Base-by-base conservation (phyloP, 2,329 filamentous ascomycete species). In the Neofusicoccum kwambonambiense region DNA sequence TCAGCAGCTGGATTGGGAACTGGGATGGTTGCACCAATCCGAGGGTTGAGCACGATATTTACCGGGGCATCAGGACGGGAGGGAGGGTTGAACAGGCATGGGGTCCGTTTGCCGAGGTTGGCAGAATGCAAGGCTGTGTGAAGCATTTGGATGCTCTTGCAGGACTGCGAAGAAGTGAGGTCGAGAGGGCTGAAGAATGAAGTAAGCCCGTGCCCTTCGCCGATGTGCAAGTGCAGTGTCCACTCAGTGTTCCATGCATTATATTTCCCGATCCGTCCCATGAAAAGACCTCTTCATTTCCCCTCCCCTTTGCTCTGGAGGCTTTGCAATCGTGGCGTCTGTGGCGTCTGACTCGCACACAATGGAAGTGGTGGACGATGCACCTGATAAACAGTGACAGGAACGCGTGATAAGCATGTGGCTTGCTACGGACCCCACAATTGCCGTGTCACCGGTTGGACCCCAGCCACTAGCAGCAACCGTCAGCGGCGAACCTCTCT, bases 351-450 rank as follows among this genome's bases (percentile, higher is more conserved):
- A 57, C 9, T 57, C 37, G 37, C 9, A 6, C 12, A 31, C 4
- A 42, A 9, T 44, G n/a, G 31, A n/a, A 42, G 19, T 15, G 19
- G 37, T 12, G 52, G 31, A 57, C 37, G 42, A n/a, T 37, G 37
- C 52, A 57, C n/a, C 22, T n/a, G 52, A 57, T 35, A 57, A 31
- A 44, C 37, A 34, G 37, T 57, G 35, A 42, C 52, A 57, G 39
- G 54, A 45, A 45, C 54, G 41, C n/a, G 39, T 58, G 54, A 58
- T 45, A 58, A 58, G 54, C 54, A 58, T 42, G 54, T 58, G 54
- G 54, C 54, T 58, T 45, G 54, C 27, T 15, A 45, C 34, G 41
- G 54, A 58, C 54, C 54, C 54, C 54, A 58, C 54, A 44, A 7
- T 17, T 19, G 41, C 41, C 41, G 54, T 58, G 41, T 58, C 54